Evolutionary conservation across 805 yeast species (phyloP), one percentile per base, ranked within the genome.

Genomic region (Saccharomycopsis sp.): DNA sequence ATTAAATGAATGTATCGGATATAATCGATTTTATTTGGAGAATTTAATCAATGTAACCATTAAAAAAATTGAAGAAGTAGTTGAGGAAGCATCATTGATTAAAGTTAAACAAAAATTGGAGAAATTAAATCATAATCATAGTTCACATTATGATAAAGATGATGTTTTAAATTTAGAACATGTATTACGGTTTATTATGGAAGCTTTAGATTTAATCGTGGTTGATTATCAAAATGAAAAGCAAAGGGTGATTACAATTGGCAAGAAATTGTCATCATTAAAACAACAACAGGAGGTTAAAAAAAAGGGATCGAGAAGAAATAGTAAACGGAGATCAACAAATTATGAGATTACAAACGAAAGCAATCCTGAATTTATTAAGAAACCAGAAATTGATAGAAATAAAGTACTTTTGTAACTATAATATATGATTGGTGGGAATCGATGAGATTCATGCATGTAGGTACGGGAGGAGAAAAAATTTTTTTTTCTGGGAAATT

Each of bases 201-300:
- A 39, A 26, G 24, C 42, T 14, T 28, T 39, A 22, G 33, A 13
- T 4, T 13, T 39, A 29, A 16, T 39, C 11, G 17, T 39, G 9
- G 22, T n/a, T 9, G 28, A 39, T 5, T 39, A 39, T 21, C 13
- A 17, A n/a, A 5, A 27, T 8, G 14, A 13, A 17, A 14, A 16
- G 11, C 31, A 27, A 27, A 27, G 31, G 13, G 13, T 27, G 31
- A 11, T 11, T 11, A 27, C 13, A 27, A 27, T 11, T 27, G 31
- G 31, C 31, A 11, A 11, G 31, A n/a, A n/a, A n/a, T n/a, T n/a
- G n/a, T n/a, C n/a, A n/a, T n/a, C n/a, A n/a, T n/a, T n/a, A n/a
- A n/a, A n/a, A n/a, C n/a, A n/a, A n/a, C n/a, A n/a, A n/a, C n/a
- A n/a, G n/a, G n/a, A n/a, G n/a, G n/a, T n/a, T n/a, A n/a, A n/a